Conservation (phyloP, 1,139 yeast genomes). For the Arxiozyma bovina region DNA sequence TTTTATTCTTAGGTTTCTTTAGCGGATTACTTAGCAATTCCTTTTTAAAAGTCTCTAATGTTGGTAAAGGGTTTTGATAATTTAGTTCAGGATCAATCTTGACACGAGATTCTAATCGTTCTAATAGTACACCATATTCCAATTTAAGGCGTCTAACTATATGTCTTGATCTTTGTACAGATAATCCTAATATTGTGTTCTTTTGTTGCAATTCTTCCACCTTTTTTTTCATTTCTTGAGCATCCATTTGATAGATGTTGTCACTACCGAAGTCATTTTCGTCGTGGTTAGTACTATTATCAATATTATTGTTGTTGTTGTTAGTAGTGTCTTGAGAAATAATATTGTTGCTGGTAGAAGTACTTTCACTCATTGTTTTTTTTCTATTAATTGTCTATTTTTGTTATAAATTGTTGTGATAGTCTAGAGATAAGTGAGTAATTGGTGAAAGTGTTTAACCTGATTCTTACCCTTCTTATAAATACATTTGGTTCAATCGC, state of each 20-base stretch:
- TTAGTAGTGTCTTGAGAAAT: background rate
- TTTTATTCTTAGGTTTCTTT: conserved; percentile 19
- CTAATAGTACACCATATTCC: conserved; percentile 73
- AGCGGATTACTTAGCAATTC: conserved; percentile 24
- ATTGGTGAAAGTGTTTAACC: background rate
- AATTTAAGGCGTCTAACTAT: conserved; percentile 71
- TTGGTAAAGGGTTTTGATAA: conserved; percentile 27
- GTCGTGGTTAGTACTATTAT: background rate
- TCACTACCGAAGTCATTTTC: background rate
- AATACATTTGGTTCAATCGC: background rate
- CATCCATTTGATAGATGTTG: background rate
- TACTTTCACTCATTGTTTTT: background rate
- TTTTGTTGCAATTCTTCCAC: conserved; percentile 68
- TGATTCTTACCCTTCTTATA: background rate
- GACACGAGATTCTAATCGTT: conserved; percentile 60
- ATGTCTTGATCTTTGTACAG: conserved; percentile 69
- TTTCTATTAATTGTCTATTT: too few relatives aligned
- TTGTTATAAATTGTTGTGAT: background rate
- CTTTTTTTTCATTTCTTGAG: conserved; percentile 53
- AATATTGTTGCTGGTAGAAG: background rate
- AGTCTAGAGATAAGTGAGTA: background rate
- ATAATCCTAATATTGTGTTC: conserved; percentile 70
- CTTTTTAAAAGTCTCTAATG: conserved; percentile 24
- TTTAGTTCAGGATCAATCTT: conserved; percentile 26
- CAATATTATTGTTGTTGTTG: too few relatives aligned